Conservation (phyloP, 257 asterid genomes). For the Thymus mandschuricus region DNA sequence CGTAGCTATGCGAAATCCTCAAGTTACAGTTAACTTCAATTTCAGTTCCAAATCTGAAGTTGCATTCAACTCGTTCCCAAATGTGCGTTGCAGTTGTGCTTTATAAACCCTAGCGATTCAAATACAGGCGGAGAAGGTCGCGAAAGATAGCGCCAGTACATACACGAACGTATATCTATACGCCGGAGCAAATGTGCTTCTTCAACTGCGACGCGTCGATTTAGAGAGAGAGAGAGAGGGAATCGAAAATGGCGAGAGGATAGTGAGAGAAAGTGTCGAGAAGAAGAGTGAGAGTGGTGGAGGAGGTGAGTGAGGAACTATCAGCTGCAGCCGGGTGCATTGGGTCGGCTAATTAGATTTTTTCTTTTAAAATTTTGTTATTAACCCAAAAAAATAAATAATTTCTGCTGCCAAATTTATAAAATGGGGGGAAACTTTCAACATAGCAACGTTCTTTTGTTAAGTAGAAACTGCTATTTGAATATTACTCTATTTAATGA, state of each 20-base stretch:
- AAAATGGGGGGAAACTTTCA: no score
- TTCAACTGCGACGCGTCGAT: constrained; percentile 43
- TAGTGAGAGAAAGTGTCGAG: constrained; percentile 41
- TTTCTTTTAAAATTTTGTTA: no score
- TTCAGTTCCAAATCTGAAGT: constrained; percentile 54
- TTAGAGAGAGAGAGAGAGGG: constrained; percentile 33
- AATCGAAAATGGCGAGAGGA: constrained; percentile 38
- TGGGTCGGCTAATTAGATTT: background rate
- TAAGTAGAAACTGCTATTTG: no score
- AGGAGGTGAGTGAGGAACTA: constrained; percentile 6
- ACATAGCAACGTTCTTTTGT: no score
- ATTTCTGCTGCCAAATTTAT: no score
- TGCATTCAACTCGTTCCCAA: constrained; percentile 33
- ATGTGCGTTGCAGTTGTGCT: constrained; percentile 22
- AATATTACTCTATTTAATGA: no score
- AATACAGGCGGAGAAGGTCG: constrained; percentile 25
- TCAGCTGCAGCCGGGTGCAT: constrained; percentile 21
- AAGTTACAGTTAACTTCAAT: constrained; percentile 35
- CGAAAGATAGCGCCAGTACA: constrained; percentile 20
- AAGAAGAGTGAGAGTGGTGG: constrained; percentile 19
- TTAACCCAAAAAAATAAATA: background rate
- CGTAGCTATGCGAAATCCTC: constrained; percentile 48
- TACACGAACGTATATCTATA: constrained; percentile 19
- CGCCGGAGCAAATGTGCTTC: constrained; percentile 2
- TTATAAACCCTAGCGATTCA: constrained; percentile 64